These are phyloP conservation scores for Dothideomycetes sp. DNA, from an alignment of 2,329 filamentous ascomycete species.

Conservation along the genomic window DNA sequence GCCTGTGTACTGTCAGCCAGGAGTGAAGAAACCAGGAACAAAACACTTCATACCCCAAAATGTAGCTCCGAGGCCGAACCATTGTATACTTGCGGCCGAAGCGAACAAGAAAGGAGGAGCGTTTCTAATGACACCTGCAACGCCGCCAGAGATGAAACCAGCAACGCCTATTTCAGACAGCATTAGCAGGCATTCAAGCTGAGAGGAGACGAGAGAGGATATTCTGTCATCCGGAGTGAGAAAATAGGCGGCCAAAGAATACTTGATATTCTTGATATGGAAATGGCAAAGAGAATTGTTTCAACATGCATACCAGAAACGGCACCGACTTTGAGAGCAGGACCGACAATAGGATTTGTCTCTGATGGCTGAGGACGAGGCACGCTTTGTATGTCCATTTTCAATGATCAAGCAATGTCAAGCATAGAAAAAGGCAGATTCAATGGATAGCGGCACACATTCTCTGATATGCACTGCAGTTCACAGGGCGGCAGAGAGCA, in stretches of 20 bases:
- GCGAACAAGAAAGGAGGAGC: conserved; percentile 62
- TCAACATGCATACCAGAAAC: conserved; percentile 13
- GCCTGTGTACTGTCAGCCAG: conserved; percentile 14
- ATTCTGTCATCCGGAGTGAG: background rate
- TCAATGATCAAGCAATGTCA: too few relatives aligned
- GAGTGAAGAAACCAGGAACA: background rate
- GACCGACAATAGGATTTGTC: conserved; percentile 2
- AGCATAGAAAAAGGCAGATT: background rate
- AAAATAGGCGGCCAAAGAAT: background rate
- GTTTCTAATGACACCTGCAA: conserved; percentile 48
- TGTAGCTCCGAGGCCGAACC: conserved; percentile 65
- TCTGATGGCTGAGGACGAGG: background rate
- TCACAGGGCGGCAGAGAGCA: background rate
- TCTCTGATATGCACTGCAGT: too few relatives aligned
- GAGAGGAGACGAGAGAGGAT: background rate
- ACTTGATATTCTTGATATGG: background rate
- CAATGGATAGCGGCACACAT: background rate
- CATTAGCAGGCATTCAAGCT: background rate
- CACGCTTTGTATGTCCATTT: background rate
- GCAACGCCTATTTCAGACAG: conserved; percentile 47
- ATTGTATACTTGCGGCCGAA: conserved; percentile 64
- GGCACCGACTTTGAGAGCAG: conserved; percentile 14
- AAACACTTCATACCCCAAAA: conserved; percentile 54
- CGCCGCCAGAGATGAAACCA: conserved; percentile 50
- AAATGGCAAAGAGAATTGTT: background rate